phyloP scores from a whole-genome alignment of 495 filamentous ascomycete genomes.

The Hypoxylon cercidicola region DNA sequence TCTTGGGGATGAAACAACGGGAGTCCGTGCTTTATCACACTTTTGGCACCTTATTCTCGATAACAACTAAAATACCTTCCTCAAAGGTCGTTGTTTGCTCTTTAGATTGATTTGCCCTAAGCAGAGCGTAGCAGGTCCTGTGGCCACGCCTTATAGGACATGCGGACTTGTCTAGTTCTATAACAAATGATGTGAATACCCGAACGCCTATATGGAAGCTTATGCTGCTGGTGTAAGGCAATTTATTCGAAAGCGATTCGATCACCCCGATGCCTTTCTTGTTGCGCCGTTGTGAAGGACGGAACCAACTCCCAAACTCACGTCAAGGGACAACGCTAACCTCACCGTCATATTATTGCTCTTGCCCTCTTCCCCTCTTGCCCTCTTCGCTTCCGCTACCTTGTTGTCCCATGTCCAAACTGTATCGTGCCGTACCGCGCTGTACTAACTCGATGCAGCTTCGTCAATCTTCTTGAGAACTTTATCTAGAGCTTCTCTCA shows the following conservation, averaged over 20 bases:
- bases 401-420: slow-evolving; percentile 5
- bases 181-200: slow-evolving; percentile 27
- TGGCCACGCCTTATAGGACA: slow-evolving; percentile 6
- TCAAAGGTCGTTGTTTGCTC: slow-evolving; percentile 19
- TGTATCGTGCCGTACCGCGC: background rate
- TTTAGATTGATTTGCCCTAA: slow-evolving; percentile 16
- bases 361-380: too few relatives aligned
- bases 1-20: background rate
- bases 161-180: slow-evolving; percentile 21
- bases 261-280: slow-evolving; percentile 31
- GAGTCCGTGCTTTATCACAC: slow-evolving; percentile 5
- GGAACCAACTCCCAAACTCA: slow-evolving; percentile 39
- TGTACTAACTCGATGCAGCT: slow-evolving; percentile 31
- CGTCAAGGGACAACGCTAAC: slow-evolving; percentile 31
- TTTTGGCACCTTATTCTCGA: slow-evolving; percentile 1
- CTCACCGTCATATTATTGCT: slow-evolving; percentile 8
- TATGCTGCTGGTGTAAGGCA: slow-evolving; percentile 33
- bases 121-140: slow-evolving; percentile 22
- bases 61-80: slow-evolving; percentile 12
- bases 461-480: slow-evolving; percentile 55
- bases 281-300: slow-evolving; percentile 36
- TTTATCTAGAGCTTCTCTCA: slow-evolving; percentile 68
- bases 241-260: slow-evolving; percentile 26
- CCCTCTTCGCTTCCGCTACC: slow-evolving; percentile 2
- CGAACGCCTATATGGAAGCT: slow-evolving; percentile 34